These are phyloP conservation scores for Cyclospora cayetanensis DNA, from an alignment of 169 alveolate genomes.

Conservation along the genomic window DNA sequence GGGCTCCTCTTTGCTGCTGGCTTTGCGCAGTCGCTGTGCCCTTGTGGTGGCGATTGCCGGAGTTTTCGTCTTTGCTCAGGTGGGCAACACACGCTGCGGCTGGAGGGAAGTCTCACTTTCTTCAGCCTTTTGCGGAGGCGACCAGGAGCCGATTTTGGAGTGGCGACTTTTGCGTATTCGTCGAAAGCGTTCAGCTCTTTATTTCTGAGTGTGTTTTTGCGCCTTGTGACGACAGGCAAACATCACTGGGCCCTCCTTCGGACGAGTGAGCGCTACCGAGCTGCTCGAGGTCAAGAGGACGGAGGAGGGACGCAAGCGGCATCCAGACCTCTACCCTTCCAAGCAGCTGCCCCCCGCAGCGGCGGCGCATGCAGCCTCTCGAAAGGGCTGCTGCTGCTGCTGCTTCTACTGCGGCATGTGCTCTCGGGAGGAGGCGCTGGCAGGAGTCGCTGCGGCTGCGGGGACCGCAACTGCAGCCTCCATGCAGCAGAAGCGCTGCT, in stretches of 20 bases:
- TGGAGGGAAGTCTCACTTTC: no score
- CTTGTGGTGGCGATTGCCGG: neutral
- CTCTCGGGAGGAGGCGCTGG: constrained; percentile 16
- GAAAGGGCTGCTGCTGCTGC: constrained; percentile 19
- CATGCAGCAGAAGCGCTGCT: constrained; percentile 21
- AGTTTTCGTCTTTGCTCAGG: neutral
- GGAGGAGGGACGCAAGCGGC: neutral
- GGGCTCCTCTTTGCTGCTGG: neutral
- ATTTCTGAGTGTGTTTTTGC: no score
- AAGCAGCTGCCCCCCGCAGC: neutral
- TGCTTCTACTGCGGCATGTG: constrained; percentile 17
- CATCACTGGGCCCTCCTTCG: constrained; percentile 25
- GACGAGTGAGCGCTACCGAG: neutral
- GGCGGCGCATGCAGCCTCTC: neutral
- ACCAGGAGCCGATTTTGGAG: no score
- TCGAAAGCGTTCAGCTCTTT: no score
- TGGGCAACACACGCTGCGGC: no score
- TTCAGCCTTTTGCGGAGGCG: no score
- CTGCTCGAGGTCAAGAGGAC: neutral
- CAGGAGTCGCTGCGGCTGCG: constrained; percentile 17
- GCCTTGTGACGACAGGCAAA: no score
- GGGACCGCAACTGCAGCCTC: neutral
- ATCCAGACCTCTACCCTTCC: neutral
- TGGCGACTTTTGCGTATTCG: no score
- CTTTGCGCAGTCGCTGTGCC: neutral